These are phyloP conservation scores for Aspergillus incahuasiensis DNA, from an alignment of 495 filamentous ascomycete species.

Conservation along the genomic window DNA sequence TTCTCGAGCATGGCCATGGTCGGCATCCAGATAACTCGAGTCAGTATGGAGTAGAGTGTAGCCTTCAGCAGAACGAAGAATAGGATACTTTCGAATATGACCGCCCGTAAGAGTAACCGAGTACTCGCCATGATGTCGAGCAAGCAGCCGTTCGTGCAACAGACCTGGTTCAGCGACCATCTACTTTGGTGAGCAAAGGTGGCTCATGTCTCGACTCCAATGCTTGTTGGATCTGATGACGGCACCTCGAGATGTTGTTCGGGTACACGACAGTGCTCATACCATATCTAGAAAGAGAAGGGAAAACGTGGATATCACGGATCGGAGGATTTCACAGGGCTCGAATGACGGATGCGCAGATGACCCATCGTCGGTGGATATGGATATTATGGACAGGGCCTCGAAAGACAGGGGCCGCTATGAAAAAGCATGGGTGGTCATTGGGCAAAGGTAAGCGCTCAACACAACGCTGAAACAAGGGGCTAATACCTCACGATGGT, in stretches of 20 bases:
- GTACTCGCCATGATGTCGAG: not conserved
- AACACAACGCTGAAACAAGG: constrained; percentile 22
- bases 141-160: constrained; percentile 2
- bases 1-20: not conserved
- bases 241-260: not conserved
- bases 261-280: not conserved
- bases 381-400: not conserved
- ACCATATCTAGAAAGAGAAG: constrained; percentile 1
- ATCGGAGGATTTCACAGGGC: constrained; percentile 4
- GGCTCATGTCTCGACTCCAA: not conserved
- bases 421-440: not conserved
- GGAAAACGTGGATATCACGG: not conserved
- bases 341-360: constrained; percentile 1
- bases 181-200: not conserved
- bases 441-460: constrained; percentile 21
- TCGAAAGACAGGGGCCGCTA: not conserved
- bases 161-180: not conserved
- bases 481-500: constrained; percentile 26
- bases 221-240: not conserved
- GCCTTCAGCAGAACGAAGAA: too few relatives aligned
- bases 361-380: constrained; percentile 5
- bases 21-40: not conserved
- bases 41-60: too few relatives aligned
- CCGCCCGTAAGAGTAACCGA: not conserved
- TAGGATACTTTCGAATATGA: not conserved